Percentiles rank a stretch among this genome's conserved stretches.
Evolutionary conservation across 805 yeast genomes (phyloP).

Genomic region (Suhomyces canberraensis): DNA sequence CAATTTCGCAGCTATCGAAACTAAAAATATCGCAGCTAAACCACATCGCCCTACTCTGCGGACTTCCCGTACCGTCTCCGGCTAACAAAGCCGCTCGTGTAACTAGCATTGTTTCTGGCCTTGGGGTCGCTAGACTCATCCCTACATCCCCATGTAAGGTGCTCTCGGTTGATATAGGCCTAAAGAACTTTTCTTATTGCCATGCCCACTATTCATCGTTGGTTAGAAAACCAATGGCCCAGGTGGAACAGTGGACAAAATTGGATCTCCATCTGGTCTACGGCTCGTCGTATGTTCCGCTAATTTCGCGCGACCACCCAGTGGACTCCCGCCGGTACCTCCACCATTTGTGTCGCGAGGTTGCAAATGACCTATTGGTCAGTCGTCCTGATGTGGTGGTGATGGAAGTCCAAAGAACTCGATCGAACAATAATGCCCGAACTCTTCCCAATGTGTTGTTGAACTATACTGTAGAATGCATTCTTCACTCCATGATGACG

Average conservation of each 20-base stretch:
- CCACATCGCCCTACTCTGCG: conserved; percentile 20
- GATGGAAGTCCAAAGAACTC: conserved; percentile 39
- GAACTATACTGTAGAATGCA: conserved; percentile 37
- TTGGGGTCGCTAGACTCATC: conserved; percentile 6
- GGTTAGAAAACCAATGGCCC: neutral
- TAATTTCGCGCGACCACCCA: conserved; percentile 9
- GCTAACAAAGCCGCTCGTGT: conserved; percentile 15
- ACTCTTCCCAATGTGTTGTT: conserved; percentile 39
- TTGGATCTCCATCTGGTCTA: conserved; percentile 22
- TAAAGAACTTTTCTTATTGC: conserved; percentile 42
- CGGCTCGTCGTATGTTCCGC: conserved; percentile 12
- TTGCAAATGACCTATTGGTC: conserved; percentile 20
- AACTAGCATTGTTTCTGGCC: conserved; percentile 7
- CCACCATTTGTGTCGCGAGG: conserved; percentile 16
- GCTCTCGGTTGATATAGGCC: conserved; percentile 38
- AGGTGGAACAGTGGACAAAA: conserved; percentile 21
- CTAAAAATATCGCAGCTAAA: conserved; percentile 10
- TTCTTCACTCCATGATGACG: conserved; percentile 28
- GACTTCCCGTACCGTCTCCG: conserved; percentile 17
- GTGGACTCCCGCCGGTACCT: conserved; percentile 29
- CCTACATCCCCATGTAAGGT: conserved; percentile 10
- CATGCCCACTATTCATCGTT: conserved; percentile 1
- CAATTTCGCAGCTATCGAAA: conserved; percentile 1
- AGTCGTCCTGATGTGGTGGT: conserved; percentile 25
- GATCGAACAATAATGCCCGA: conserved; percentile 29